Evolutionary conservation across 2,329 filamentous ascomycete species (phyloP), one percentile per base, ranked within the genome.

Genomic region (Pseudogymnoascus sp.): DNA sequence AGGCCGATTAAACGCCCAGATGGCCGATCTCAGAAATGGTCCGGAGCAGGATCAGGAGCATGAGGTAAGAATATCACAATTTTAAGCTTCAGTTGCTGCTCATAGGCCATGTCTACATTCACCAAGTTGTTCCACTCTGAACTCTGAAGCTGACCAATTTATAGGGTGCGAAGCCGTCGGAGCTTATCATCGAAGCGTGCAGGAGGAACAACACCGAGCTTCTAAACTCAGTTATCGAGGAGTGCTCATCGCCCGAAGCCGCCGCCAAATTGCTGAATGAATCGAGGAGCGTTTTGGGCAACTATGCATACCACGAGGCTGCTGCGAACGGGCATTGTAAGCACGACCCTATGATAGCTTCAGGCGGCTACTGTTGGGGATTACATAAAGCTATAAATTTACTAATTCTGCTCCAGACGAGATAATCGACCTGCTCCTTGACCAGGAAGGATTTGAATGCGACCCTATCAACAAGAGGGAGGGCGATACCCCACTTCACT

Each of bases 151-250:
- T 61, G 37, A 26, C 56, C n/a, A 35, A 26, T 40, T 26, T 16
- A 64, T 71, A 96, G 89, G 95, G 93, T 74, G 93, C 93, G 70
- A 90, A 90, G 65, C 85, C 87, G 56, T 83, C 88, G 75, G 93
- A 98, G 79, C 84, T 90, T 72, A 84, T 98, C 70, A 86, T 98
- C 77, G 93, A 96, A 80, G 91, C 95, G 71, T 96, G 90, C 78
- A 91, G 93, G 66, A 86, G 92, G 72, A 93, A 98, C 82, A 97
- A 98, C 78, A 87, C 87, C 69, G 88, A 93, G 62, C 86, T 98
- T 65, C 85, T 98, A 63, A 78, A 84, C 70, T 88, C 95, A 71
- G 83, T 93, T 63, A 82, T 97, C 68, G 77, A 78, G 64, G 85
- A 88, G 14, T 74, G 75, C 67, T 75, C 78, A 62, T 73, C 79